These are phyloP conservation scores for Ophiostoma australiae DNA, from an alignment of 2,329 filamentous ascomycete genomes.

Conservation along the genomic window DNA sequence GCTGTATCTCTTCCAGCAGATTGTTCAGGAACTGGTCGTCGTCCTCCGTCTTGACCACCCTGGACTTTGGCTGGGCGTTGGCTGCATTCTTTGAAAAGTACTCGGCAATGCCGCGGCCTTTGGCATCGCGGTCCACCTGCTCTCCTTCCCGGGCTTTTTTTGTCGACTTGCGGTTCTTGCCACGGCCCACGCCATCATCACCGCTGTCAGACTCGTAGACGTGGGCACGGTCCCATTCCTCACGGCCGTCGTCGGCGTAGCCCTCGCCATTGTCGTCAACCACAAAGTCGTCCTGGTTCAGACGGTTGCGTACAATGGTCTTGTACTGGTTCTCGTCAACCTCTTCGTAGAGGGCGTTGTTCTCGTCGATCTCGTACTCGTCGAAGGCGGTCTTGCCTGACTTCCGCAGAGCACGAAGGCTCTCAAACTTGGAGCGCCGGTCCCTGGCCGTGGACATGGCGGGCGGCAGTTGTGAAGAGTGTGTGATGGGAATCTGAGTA, in stretches of 20 bases:
- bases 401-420: constrained; percentile 77
- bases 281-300: constrained; percentile 95
- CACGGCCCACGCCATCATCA: constrained; percentile 46
- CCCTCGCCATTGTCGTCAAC: constrained; percentile 97
- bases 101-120: constrained; percentile 86
- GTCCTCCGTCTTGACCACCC: constrained; percentile 81
- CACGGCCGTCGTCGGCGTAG: constrained; percentile 92
- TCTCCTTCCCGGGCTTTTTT: constrained; percentile 89
- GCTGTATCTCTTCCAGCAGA: constrained; percentile 82
- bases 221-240: constrained; percentile 77
- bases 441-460: constrained; percentile 38
- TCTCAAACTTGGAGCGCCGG: constrained; percentile 54
- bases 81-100: constrained; percentile 80
- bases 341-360: constrained; percentile 84
- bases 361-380: constrained; percentile 79
- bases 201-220: constrained; percentile 72
- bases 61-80: constrained; percentile 63
- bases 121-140: constrained; percentile 75
- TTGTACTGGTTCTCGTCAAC: constrained; percentile 97
- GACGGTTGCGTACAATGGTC: constrained; percentile 80
- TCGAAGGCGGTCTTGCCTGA: constrained; percentile 89
- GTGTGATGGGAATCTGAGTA: not conserved
- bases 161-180: constrained; percentile 51
- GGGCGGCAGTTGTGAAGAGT: not conserved
- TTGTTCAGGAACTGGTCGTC: constrained; percentile 83